Percentiles rank a stretch among this genome's conserved stretches.
Evolutionary conservation across 2,329 filamentous ascomycete species (phyloP).

Genomic region (Paraphaeosphaeria sporulosa): DNA sequence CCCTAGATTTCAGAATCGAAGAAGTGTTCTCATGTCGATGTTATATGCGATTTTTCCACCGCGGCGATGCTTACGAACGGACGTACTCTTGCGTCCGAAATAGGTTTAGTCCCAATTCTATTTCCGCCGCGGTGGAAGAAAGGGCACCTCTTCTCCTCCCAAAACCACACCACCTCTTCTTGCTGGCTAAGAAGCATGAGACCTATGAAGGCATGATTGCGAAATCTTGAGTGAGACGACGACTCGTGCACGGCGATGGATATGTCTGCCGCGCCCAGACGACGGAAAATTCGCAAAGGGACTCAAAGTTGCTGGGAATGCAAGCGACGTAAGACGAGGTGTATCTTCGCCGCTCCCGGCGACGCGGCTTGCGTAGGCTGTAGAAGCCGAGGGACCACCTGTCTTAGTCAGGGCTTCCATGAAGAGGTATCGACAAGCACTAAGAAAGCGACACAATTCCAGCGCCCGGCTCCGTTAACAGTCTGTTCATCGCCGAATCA

Average conservation of each 20-base stretch:
- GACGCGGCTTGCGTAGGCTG: conserved; percentile 19
- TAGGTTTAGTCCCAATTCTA: neutral
- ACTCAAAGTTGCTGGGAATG: conserved; percentile 52
- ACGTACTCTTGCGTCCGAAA: neutral
- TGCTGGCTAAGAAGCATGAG: no score
- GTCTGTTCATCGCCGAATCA: neutral
- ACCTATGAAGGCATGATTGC: no score
- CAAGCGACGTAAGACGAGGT: conserved; percentile 39
- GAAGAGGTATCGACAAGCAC: conserved; percentile 15
- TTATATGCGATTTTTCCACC: neutral
- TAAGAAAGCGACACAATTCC: neutral
- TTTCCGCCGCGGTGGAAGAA: conserved; percentile 9
- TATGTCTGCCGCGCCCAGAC: neutral
- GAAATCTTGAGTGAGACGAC: neutral
- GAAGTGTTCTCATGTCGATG: neutral
- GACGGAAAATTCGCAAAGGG: conserved; percentile 47
- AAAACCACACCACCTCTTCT: neutral
- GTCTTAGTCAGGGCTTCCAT: conserved; percentile 26
- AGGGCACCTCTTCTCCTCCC: neutral
- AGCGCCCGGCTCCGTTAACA: neutral
- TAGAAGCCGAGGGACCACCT: conserved; percentile 17
- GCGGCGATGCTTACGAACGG: neutral
- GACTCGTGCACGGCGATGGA: no score
- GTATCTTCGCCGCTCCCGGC: conserved; percentile 20
- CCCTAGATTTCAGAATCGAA: neutral